Evolutionary conservation across 345 rosid genomes (phyloP), one percentile per base, ranked within the genome.

Genomic region (Eucalyptus pauciflora): DNA sequence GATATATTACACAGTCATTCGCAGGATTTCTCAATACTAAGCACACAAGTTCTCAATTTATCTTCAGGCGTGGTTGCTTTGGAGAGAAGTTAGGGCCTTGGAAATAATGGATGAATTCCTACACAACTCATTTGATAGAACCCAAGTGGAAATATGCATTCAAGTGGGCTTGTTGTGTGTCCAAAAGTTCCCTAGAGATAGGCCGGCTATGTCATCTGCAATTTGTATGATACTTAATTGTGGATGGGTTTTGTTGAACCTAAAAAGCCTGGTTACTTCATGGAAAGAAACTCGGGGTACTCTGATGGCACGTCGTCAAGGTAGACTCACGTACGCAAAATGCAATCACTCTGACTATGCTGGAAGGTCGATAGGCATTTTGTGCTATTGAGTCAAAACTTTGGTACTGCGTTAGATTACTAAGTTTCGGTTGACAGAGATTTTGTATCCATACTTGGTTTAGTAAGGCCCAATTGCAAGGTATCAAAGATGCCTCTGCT

Each of bases 71-170:
- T 33, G 33, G 33, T 33, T 33, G 33, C 33, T 33, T 33, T 33
- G 33, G 33, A 33, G 33, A 33, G 33, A 33, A 33, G 33, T 2
- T 33, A 33, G 33, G 33, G 33, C 33, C 33, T 33, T 33, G 33
- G 90, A 91, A 6, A 64, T 91, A 81, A 86, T 90, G 83, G 92
- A 91, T 86, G 50, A 87, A 79, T n/a, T 51, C 20, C 12, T 89
- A 17, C 37, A 41, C 56, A 89, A 45, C 29, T 88, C 62, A 33
- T 31, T 86, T 7, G 27, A 8, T 6, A 15, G 33, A 33, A 20
- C 8, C 41, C 62, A 49, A 29, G 51, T 87, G 49, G 3, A 60
- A 58, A 89, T 90, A 85, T 25, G 67, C n/a, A 27, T 37, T 92
- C 94, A 83, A 85, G 86, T 88, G 37, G 90, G 83, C 51, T 54